Evolutionary conservation across 805 yeast genomes (phyloP), one percentile per base, ranked within the genome.

Genomic region (Cyberlindnera mrakii): DNA sequence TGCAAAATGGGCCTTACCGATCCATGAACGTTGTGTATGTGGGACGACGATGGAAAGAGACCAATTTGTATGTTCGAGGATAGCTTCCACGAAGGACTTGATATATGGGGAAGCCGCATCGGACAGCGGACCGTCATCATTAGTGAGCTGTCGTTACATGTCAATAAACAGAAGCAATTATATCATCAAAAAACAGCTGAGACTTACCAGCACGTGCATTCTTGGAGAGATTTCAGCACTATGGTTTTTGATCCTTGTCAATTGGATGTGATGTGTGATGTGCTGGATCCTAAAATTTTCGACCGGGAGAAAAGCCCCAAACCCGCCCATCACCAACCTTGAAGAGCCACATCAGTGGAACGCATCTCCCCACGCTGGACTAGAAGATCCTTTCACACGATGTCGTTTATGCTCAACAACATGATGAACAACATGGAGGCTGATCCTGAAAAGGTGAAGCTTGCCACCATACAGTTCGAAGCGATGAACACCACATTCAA

Each of bases 91-190:
- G 31, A 93, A 72, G 52, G 78, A 83, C 56, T 85, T 84, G 44
- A 93, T 73, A 64, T 90, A 93, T 3, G 96, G 96, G 39, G 96
- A 88, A 8, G 79, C 70, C 38, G 72, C 64, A 49, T 79, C 86
- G 53, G 83, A 79, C 48, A 93, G 82, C 1, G 98, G 98, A 32
- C 99, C 99, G 59, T 91, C 99, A 63, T 91, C 99, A 63, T 91
- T 91, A 10, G 97, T 91, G 34, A 93, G 54, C 39, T 46, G 30
- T n/a, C 18, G 25, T 25, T 33, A 14, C 37, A 20, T n/a, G 37
- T 14, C 8, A 19, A 19, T 25, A 13, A n/a, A 5, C n/a, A 17
- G 23, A 13, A 33, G 4, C 3, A 13, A 33, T 7, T 18, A 18
- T 13, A 18, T 16, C 4, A 33, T 5, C 19, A 18, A 7, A 18